Evolutionary conservation across 371 early-diverging fungal species (phyloP).

Genomic region (Funneliformis caledonium): DNA sequence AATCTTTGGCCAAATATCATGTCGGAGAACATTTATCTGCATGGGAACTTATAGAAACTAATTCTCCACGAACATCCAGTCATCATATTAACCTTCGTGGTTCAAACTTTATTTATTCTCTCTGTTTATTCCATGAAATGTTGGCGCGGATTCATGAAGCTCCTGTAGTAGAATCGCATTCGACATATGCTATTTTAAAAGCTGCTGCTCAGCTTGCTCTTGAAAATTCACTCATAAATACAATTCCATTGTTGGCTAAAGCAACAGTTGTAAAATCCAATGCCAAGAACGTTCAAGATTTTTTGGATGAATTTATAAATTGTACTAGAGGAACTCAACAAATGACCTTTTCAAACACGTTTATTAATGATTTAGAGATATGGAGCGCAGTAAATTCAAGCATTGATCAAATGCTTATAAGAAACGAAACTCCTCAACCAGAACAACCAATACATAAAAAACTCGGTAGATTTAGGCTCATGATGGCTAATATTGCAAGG

Average conservation of each 20-base stretch:
- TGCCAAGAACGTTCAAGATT: background rate
- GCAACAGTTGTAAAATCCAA: background rate
- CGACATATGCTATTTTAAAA: background rate
- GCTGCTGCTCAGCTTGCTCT: background rate
- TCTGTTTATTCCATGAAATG: background rate
- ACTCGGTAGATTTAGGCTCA: conserved; percentile 5
- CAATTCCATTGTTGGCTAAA: conserved; percentile 4
- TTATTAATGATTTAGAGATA: conserved; percentile 19
- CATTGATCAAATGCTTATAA: background rate
- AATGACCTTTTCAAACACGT: conserved; percentile 1
- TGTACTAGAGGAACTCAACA: background rate
- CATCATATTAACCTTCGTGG: conserved; percentile 9
- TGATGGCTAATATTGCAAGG: conserved; percentile 29
- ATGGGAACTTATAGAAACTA: conserved; percentile 17
- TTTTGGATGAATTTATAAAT: conserved; percentile 8
- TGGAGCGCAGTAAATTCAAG: conserved; percentile 21
- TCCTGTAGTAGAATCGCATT: background rate
- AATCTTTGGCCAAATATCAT: background rate
- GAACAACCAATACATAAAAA: background rate
- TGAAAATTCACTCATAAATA: background rate
- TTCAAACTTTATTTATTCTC: background rate
- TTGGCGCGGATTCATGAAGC: background rate
- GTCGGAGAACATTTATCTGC: background rate
- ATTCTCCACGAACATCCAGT: background rate
- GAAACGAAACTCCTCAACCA: background rate